phyloP scores from a whole-genome alignment of 768 basidiomycete genomes.

The Cystoderma amianthinum region DNA sequence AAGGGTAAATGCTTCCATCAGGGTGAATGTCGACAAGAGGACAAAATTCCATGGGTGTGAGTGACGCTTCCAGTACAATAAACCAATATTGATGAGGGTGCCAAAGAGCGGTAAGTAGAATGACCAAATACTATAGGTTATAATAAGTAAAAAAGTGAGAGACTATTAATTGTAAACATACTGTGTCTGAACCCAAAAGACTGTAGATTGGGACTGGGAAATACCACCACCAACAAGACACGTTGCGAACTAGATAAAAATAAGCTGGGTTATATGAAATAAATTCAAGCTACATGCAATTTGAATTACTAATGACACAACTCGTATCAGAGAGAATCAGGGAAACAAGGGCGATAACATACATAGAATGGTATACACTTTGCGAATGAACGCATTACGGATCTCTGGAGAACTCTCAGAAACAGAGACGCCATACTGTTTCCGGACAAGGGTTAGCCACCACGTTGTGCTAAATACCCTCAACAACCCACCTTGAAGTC shows the following conservation, averaged over 20 bases:
- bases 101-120: constrained; percentile 77
- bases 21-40: constrained; percentile 80
- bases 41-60: constrained; percentile 84
- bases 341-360: constrained; percentile 23
- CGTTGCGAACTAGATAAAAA: constrained; percentile 50
- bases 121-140: constrained; percentile 54
- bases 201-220: constrained; percentile 51
- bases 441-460: not conserved
- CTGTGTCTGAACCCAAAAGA: constrained; percentile 71
- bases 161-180: constrained; percentile 24
- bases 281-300: constrained; percentile 43
- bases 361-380: constrained; percentile 90
- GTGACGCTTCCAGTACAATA: constrained; percentile 91
- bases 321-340: not conserved
- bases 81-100: constrained; percentile 69
- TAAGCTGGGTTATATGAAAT: not conserved
- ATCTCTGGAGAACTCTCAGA: constrained; percentile 74
- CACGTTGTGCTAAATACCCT: not conserved
- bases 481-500: constrained; percentile 76
- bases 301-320: constrained; percentile 47
- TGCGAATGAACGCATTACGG: constrained; percentile 80
- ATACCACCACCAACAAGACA: constrained; percentile 69
- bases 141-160: no score
- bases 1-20: constrained; percentile 85
- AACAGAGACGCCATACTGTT: constrained; percentile 75